Percentiles rank a stretch among this genome's conserved stretches.
Conservation (phyloP, 768 basidiomycete species). For the Gloeopeniophorella convolvens region DNA sequence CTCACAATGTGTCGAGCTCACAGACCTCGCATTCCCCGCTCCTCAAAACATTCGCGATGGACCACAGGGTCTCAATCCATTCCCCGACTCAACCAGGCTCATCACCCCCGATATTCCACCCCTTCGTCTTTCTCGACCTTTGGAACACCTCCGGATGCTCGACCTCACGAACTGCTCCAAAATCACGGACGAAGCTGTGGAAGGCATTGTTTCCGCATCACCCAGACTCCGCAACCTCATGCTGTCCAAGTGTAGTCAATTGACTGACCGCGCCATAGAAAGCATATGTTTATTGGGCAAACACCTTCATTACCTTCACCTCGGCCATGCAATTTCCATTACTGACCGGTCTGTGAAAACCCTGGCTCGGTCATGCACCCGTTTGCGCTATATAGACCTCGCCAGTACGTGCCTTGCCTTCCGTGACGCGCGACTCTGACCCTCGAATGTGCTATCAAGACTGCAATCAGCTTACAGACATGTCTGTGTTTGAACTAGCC, state of each 20-base stretch:
- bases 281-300: constrained; percentile 85
- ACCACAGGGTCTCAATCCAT: constrained; percentile 35
- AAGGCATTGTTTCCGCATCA: constrained; percentile 73
- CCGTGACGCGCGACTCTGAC: constrained; percentile 15
- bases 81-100: constrained; percentile 30
- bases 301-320: constrained; percentile 89
- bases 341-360: constrained; percentile 83
- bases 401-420: constrained; percentile 58
- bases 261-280: constrained; percentile 80
- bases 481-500: constrained; percentile 89
- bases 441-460: constrained; percentile 38
- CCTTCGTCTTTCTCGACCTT: constrained; percentile 52
- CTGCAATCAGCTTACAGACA: constrained; percentile 82
- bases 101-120: constrained; percentile 47
- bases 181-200: constrained; percentile 78
- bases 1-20: constrained; percentile 69
- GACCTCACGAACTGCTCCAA: constrained; percentile 82
- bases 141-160: constrained; percentile 87
- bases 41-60: constrained; percentile 41
- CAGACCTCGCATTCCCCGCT: constrained; percentile 82
- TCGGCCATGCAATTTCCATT: constrained; percentile 86
- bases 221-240: constrained; percentile 83
- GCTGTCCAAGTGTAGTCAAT: constrained; percentile 70
- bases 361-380: constrained; percentile 80
- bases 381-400: constrained; percentile 92